These are phyloP conservation scores for Persicaria maculosa DNA, from an alignment of 148 eudicot species.

Conservation along the genomic window DNA sequence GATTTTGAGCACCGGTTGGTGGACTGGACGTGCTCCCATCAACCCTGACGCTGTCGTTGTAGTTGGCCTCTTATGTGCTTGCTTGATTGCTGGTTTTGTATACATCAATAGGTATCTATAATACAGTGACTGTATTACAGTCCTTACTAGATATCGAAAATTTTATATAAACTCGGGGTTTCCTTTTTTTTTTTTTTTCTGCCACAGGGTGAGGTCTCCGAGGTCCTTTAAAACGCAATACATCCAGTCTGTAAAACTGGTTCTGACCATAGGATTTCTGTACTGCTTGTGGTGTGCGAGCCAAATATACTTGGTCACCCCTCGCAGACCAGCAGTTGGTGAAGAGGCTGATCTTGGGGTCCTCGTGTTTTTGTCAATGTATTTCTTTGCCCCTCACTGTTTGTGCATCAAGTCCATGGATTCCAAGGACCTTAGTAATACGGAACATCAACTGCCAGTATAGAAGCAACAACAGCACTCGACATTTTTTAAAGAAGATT, in stretches of 20 bases:
- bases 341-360: conserved; percentile 98
- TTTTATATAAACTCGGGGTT: neutral
- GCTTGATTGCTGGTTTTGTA: conserved; percentile 57
- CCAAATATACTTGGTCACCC: conserved; percentile 69
- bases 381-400: conserved; percentile 66
- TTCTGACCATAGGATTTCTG: conserved; percentile 36
- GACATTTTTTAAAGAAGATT: too few species aligned
- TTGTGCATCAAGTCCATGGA: conserved; percentile 77
- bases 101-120: conserved; percentile 60
- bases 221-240: conserved; percentile 35
- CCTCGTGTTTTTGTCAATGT: conserved; percentile 57
- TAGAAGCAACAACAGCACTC: conserved; percentile 3
- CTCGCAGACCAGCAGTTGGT: conserved; percentile 81
- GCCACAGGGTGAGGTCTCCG: conserved; percentile 46
- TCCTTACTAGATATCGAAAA: too few species aligned
- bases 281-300: conserved; percentile 86
- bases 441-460: conserved; percentile 31
- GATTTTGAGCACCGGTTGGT: conserved; percentile 97
- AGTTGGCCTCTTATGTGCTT: conserved; percentile 47
- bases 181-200: neutral
- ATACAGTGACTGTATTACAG: too few species aligned
- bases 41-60: conserved; percentile 81
- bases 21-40: conserved; percentile 67
- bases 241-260: conserved; percentile 43
- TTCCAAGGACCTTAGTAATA: conserved; percentile 30